A percentile compares a stretch with the other conserved stretches of the same genome.
These are phyloP conservation scores for Tympanopsis confertula DNA, from an alignment of 2,329 filamentous ascomycete genomes.

Conservation along the genomic window DNA sequence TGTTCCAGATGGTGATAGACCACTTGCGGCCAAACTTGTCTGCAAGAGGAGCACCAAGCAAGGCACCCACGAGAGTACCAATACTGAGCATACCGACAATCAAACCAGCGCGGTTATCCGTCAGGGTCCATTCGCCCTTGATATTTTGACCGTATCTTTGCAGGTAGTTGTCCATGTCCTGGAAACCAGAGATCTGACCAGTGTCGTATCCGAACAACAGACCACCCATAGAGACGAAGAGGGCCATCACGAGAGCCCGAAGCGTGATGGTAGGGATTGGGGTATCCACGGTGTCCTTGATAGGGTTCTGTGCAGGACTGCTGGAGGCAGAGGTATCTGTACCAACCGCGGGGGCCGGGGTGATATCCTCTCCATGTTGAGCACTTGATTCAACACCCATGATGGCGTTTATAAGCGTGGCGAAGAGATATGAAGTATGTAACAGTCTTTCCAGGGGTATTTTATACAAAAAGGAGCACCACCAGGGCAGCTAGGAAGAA, in stretches of 20 bases:
- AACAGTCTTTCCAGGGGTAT: too few species aligned
- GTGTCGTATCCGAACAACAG: constrained; percentile 36
- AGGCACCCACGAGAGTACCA: constrained; percentile 47
- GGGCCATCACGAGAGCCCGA: constrained; percentile 22
- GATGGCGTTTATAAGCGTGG: too few species aligned
- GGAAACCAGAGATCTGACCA: constrained; percentile 42
- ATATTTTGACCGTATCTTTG: constrained; percentile 33
- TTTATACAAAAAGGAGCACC: not conserved
- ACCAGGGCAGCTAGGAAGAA: not conserved
- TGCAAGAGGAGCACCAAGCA: constrained; percentile 49
- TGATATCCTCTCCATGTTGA: not conserved
- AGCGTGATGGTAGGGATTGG: constrained; percentile 26
- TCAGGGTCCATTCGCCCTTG: constrained; percentile 30
- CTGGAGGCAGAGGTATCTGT: not conserved
- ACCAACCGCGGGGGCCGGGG: not conserved
- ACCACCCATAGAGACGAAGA: constrained; percentile 31
- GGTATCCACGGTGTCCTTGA: constrained; percentile 13
- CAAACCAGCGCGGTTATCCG: constrained; percentile 40
- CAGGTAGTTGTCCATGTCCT: constrained; percentile 45
- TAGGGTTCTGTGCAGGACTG: not conserved
- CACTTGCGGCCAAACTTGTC: constrained; percentile 51
- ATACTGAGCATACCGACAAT: constrained; percentile 48
- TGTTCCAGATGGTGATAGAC: constrained; percentile 49
- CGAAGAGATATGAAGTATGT: too few species aligned
- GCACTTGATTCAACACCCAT: not conserved